phyloP scores from a whole-genome alignment of 306 rosid genomes.

The Lathyrus aphaca region DNA sequence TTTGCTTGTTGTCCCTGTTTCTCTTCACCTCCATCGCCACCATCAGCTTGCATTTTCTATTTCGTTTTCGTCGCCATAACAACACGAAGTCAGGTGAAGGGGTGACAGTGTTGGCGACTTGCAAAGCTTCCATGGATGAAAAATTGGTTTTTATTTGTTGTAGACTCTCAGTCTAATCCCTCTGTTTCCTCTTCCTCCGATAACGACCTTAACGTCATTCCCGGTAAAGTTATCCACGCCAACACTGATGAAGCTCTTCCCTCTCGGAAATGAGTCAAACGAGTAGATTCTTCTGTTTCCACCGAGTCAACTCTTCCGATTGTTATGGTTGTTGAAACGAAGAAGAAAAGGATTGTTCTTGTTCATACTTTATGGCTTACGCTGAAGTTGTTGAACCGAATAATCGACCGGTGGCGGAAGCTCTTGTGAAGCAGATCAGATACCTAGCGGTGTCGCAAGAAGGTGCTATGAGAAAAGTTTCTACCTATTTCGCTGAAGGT shows the following conservation, averaged over 20 bases:
- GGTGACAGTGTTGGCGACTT: too few species aligned
- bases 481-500: constrained; percentile 86
- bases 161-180: too few species aligned
- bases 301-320: constrained; percentile 53
- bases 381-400: constrained; percentile 79
- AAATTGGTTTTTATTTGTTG: too few species aligned
- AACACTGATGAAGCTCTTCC: background rate
- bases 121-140: too few species aligned
- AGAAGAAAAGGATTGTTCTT: constrained; percentile 81
- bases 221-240: too few species aligned
- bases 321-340: constrained; percentile 62
- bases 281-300: constrained; percentile 20
- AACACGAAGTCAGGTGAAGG: too few species aligned
- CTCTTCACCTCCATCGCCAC: too few species aligned
- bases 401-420: constrained; percentile 64
- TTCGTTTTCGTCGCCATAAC: too few species aligned
- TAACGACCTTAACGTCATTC: too few species aligned
- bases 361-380: constrained; percentile 84
- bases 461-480: constrained; percentile 91
- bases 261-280: constrained; percentile 35
- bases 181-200: too few species aligned
- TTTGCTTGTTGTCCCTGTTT: too few species aligned
- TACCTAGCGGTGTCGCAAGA: constrained; percentile 70
- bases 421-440: constrained; percentile 78
- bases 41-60: too few species aligned